Conservation (phyloP, 495 filamentous ascomycete species). For the Schizothecium vesticola region DNA sequence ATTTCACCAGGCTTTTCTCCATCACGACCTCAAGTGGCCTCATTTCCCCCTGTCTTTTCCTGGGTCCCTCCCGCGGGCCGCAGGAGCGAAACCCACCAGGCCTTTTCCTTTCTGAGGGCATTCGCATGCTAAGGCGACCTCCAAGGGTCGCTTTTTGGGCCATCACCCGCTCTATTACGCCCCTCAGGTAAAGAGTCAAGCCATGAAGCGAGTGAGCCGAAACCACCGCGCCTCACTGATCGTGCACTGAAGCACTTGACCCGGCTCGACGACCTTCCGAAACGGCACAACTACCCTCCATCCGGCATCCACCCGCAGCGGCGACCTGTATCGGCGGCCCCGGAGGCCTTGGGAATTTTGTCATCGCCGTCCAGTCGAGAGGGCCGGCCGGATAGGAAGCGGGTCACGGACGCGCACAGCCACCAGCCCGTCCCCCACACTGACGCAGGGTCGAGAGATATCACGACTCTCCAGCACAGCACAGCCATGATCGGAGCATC, state of each 20-base stretch:
- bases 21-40: not conserved
- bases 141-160: not conserved
- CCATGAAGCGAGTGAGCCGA: too few relatives aligned
- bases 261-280: not conserved
- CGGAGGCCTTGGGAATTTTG: not conserved
- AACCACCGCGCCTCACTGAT: too few relatives aligned
- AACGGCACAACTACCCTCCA: not conserved
- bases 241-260: too few relatives aligned
- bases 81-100: not conserved
- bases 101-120: not conserved
- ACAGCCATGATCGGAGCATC: not conserved
- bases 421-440: not conserved
- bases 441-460: not conserved
- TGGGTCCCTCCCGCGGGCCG: not conserved
- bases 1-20: not conserved
- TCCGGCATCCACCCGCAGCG: not conserved
- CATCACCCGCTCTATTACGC: not conserved
- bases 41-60: not conserved
- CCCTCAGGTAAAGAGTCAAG: not conserved
- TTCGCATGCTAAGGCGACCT: not conserved
- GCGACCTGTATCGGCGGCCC: not conserved
- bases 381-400: not conserved
- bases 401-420: not conserved
- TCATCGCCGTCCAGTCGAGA: not conserved
- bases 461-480: not conserved